Percentiles rank a stretch among this genome's conserved stretches.
Conservation (phyloP, 169 alveolate species). For the Plasmodium gonderi region DNA sequence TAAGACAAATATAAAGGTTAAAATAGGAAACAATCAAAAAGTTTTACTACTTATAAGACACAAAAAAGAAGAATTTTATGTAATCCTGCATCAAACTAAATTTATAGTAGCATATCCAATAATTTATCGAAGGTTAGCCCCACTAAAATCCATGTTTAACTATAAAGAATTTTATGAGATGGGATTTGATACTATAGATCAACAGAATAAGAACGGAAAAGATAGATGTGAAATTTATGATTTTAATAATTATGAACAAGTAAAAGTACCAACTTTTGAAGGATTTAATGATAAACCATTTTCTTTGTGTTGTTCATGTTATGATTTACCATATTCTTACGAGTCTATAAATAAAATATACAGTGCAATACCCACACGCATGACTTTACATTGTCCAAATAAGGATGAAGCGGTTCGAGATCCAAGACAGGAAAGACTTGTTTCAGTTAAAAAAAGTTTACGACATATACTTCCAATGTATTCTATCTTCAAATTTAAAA, state of each 20-base stretch:
- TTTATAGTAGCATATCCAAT: constrained; percentile 59
- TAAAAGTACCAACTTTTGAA: constrained; percentile 10
- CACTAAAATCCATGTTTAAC: constrained; percentile 3
- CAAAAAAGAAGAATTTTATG: constrained; percentile 46
- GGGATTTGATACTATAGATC: constrained; percentile 20
- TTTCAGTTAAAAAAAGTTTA: constrained; percentile 15
- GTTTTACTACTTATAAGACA: constrained; percentile 8
- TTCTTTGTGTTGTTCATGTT: constrained; percentile 49
- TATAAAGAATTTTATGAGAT: constrained; percentile 17
- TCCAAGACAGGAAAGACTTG: constrained; percentile 14
- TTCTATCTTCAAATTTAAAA: constrained; percentile 34
- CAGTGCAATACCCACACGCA: not conserved
- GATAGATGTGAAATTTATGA: constrained; percentile 9
- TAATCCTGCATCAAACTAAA: constrained; percentile 32
- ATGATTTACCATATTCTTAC: constrained; percentile 1
- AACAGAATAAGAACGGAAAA: constrained; percentile 30
- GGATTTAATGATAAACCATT: constrained; percentile 32
- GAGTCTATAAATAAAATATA: not conserved
- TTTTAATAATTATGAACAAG: not conserved
- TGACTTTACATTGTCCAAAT: not conserved
- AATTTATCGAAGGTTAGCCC: constrained; percentile 19
- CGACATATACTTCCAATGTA: constrained; percentile 42
- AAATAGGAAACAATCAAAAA: constrained; percentile 53
- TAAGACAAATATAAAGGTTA: constrained; percentile 43
- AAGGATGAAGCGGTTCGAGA: not conserved